Conservation (phyloP, 306 rosid genomes). For the Psophocarpus tetragonolobus region DNA sequence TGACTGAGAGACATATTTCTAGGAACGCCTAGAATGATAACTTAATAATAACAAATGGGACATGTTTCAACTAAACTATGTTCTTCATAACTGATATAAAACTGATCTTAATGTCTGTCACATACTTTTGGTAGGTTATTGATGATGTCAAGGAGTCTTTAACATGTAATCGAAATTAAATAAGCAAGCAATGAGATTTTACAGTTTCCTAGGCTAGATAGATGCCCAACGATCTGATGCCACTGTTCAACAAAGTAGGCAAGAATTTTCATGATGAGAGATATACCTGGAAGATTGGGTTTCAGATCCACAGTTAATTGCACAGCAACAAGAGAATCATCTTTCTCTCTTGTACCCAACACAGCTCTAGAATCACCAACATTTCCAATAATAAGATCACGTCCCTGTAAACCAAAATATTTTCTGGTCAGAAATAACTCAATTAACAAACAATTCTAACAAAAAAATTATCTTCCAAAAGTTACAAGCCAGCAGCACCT, state of each 20-base stretch:
- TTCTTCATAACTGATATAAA: background rate
- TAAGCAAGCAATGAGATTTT: too few relatives aligned
- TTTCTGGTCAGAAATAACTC: conserved; percentile 35
- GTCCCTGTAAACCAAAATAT: conserved; percentile 61
- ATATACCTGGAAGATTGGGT: conserved; percentile 95
- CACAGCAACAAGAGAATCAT: conserved; percentile 64
- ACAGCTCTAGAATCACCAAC: conserved; percentile 98
- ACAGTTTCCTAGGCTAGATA: background rate
- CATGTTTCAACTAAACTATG: background rate
- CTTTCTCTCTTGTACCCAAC: conserved; percentile 76
- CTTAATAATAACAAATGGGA: background rate
- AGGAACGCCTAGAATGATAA: background rate
- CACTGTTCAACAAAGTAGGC: background rate
- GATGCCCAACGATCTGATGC: conserved; percentile 12
- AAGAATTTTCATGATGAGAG: conserved; percentile 18
- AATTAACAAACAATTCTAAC: conserved; percentile 9
- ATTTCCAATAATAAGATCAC: conserved; percentile 80
- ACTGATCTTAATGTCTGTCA: background rate
- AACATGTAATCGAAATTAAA: background rate
- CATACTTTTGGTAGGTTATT: background rate
- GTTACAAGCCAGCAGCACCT: conserved; percentile 53
- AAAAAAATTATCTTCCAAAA: conserved; percentile 6
- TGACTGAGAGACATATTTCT: background rate
- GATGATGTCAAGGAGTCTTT: background rate
- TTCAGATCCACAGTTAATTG: conserved; percentile 99